Conservation (phyloP, 2,329 filamentous ascomycete genomes). For the Stachybotrys elegans region DNA sequence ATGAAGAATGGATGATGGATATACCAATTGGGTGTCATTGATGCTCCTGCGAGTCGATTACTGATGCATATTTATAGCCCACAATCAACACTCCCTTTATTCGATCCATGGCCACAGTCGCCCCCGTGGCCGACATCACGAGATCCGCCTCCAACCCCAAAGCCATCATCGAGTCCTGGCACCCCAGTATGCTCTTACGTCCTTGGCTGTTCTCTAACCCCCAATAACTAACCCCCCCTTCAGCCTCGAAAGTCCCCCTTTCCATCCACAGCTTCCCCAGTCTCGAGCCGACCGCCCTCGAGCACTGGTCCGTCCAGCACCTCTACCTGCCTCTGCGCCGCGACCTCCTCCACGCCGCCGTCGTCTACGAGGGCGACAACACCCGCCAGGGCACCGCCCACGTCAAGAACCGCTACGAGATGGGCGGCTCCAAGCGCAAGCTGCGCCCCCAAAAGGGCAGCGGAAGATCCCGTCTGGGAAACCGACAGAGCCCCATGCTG, state of each 20-base stretch:
- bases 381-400: slow-evolving; percentile 82
- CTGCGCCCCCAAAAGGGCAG: slow-evolving; percentile 81
- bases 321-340: slow-evolving; percentile 81
- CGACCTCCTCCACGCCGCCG: slow-evolving; percentile 87
- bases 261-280: slow-evolving; percentile 89
- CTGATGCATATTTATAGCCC: too few species aligned
- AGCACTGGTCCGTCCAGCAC: slow-evolving; percentile 75
- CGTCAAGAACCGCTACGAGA: slow-evolving; percentile 75
- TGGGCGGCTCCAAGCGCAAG: slow-evolving; percentile 80
- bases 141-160: slow-evolving; percentile 25
- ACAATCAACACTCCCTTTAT: slow-evolving; percentile 35
- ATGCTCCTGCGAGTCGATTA: too few species aligned
- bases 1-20: too few species aligned
- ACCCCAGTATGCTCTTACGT: slow-evolving; percentile 33
- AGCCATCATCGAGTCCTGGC: slow-evolving; percentile 34
- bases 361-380: slow-evolving; percentile 87
- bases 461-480: slow-evolving; percentile 73
- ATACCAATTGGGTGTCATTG: too few species aligned
- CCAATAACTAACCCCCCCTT: slow-evolving; percentile 7
- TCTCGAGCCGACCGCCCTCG: slow-evolving; percentile 75
- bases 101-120: slow-evolving; percentile 53
- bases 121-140: slow-evolving; percentile 32
- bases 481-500: slow-evolving; percentile 75
- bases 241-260: slow-evolving; percentile 64
- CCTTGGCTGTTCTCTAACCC: not conserved